phyloP scores from a whole-genome alignment of 2,329 filamentous ascomycete genomes.

The Fusarium pseudograminearum region DNA sequence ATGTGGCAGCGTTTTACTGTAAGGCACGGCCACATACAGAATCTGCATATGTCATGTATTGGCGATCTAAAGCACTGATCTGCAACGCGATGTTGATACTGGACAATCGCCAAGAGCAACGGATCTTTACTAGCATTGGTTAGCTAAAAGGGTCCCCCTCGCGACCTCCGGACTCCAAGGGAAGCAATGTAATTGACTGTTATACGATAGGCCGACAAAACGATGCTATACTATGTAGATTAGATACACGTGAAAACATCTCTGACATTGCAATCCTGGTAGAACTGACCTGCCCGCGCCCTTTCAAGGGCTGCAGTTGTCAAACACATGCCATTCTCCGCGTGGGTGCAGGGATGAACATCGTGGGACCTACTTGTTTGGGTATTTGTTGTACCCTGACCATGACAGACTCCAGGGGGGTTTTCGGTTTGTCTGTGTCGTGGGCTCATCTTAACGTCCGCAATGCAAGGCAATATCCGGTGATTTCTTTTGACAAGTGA shows the following conservation, averaged over 20 bases:
- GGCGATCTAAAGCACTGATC: conserved; percentile 31
- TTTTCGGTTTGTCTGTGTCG: conserved; percentile 9
- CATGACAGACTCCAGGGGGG: conserved; percentile 31
- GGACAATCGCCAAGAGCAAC: conserved; percentile 30
- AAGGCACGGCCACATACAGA: conserved; percentile 4
- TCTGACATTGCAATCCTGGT: not conserved
- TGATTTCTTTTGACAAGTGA: conserved; percentile 10
- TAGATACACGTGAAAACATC: conserved; percentile 1
- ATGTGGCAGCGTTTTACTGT: conserved; percentile 15
- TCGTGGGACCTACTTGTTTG: conserved; percentile 34
- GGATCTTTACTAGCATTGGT: conserved; percentile 3
- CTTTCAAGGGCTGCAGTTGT: conserved; percentile 16
- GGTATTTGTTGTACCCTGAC: conserved; percentile 14
- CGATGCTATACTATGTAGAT: not conserved
- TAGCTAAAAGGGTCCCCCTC: not conserved
- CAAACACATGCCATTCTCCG: conserved; percentile 19
- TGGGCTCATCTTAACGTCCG: conserved; percentile 45
- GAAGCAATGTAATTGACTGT: not conserved
- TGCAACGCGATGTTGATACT: conserved; percentile 23
- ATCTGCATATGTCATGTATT: conserved; percentile 19
- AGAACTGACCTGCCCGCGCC: not conserved
- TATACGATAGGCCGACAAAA: conserved; percentile 8
- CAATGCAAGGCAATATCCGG: conserved; percentile 26
- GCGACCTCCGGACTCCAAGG: not conserved
- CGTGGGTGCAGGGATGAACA: conserved; percentile 40